phyloP scores from a whole-genome alignment of 768 basidiomycete species.

The Podaxis carcinomalis region DNA sequence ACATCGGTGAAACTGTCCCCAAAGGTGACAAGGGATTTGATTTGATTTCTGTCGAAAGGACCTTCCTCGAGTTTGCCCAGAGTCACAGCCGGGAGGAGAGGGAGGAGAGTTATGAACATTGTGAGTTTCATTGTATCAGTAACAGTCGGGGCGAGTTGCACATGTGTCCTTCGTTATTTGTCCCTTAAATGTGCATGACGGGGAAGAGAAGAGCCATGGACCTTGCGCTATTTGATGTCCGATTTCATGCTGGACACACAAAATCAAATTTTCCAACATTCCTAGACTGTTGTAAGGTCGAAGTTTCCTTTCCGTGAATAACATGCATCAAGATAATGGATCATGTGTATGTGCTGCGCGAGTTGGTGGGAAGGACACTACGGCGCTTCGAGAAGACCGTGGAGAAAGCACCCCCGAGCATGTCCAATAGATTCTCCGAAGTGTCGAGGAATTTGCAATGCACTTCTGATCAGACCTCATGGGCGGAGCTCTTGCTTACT shows the following conservation, averaged over 20 bases:
- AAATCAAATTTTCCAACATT: neutral
- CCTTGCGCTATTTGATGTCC: no score
- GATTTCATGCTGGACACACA: neutral
- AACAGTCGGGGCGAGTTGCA: neutral
- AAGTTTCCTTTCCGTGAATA: neutral
- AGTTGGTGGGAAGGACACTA: neutral
- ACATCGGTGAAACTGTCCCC: slow-evolving; percentile 65
- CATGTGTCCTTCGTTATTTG: neutral
- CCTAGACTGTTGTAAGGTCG: neutral
- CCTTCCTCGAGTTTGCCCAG: slow-evolving; percentile 1
- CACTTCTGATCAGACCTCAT: no score
- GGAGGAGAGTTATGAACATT: neutral
- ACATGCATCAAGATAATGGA: neutral
- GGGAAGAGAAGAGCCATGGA: no score
- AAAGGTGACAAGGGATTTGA: slow-evolving; percentile 63
- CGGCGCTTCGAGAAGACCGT: neutral
- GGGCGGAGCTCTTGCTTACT: no score
- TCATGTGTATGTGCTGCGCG: neutral
- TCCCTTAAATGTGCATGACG: no score
- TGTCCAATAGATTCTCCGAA: neutral
- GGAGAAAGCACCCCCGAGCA: neutral
- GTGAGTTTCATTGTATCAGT: neutral
- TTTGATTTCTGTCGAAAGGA: slow-evolving; percentile 31
- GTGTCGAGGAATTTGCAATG: neutral
- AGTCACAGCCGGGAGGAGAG: neutral